Evolutionary conservation across 2,329 filamentous ascomycete species (phyloP).

Genomic region (Nannizzia gypsea): DNA sequence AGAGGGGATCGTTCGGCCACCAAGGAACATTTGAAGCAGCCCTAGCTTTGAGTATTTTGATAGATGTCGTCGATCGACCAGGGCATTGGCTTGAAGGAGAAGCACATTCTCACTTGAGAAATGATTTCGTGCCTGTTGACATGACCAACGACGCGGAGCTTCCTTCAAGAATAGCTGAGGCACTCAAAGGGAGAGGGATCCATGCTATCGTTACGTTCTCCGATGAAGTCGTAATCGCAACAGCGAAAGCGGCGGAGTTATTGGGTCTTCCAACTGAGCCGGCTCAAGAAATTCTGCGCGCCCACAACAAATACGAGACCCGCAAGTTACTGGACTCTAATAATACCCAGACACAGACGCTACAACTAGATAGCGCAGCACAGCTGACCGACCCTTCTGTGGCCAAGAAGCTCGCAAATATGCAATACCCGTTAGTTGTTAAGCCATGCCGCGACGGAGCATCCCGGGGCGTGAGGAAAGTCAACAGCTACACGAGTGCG

Average conservation of each 20-base stretch:
- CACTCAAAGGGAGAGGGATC: conserved; percentile 10
- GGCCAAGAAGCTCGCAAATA: background rate
- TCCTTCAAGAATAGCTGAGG: background rate
- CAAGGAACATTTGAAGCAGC: conserved; percentile 17
- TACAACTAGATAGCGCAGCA: background rate
- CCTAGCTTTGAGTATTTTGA: conserved; percentile 25
- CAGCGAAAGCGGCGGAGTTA: background rate
- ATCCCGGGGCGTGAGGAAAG: conserved; percentile 21
- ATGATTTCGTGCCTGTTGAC: conserved; percentile 20
- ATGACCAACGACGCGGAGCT: conserved; percentile 2
- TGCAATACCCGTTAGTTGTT: conserved; percentile 24
- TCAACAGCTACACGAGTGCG: background rate
- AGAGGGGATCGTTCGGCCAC: background rate
- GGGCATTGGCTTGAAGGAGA: conserved; percentile 31
- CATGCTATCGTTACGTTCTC: background rate
- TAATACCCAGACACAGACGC: background rate
- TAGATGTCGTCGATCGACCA: conserved; percentile 28
- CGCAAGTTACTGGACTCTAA: background rate
- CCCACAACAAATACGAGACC: background rate
- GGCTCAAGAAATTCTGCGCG: background rate
- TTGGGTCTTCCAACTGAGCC: background rate
- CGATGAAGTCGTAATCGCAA: background rate
- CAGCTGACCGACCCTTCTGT: background rate
- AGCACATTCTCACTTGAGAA: conserved; percentile 19
- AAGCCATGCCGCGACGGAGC: conserved; percentile 28